phyloP scores from a whole-genome alignment of 2,329 filamentous ascomycete genomes.

The Diaporthe destruens region DNA sequence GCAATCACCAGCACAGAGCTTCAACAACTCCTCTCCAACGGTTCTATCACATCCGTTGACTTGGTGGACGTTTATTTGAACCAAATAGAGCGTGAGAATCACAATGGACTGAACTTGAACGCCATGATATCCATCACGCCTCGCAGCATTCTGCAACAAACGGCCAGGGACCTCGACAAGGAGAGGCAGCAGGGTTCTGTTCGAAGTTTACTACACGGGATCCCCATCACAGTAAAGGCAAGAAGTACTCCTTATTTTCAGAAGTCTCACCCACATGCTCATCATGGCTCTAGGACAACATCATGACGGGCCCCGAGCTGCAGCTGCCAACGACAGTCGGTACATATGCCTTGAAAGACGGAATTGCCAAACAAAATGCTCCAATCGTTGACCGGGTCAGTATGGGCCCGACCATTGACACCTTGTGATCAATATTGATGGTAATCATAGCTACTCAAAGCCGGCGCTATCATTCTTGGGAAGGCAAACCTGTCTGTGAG shows the following conservation, averaged over 20 bases:
- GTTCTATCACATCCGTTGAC: not conserved
- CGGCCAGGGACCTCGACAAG: not conserved
- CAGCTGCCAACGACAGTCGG: not conserved
- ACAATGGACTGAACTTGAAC: not conserved
- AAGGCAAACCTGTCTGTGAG: not conserved
- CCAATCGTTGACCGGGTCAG: not conserved
- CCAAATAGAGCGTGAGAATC: not conserved
- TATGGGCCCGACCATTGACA: not conserved
- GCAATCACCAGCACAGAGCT: conserved; percentile 1
- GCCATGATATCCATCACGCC: not conserved
- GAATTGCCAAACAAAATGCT: not conserved
- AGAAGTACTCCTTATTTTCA: not conserved
- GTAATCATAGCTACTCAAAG: not conserved
- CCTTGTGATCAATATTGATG: too few species aligned
- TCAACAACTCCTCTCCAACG: not conserved
- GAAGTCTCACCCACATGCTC: fast-evolving
- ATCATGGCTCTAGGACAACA: not conserved
- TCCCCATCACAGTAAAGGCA: not conserved
- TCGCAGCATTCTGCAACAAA: not conserved
- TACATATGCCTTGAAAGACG: not conserved
- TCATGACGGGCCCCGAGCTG: conserved; percentile 1
- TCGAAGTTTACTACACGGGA: not conserved
- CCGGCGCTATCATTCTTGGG: not conserved
- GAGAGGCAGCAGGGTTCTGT: not conserved
- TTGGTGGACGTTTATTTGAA: not conserved